Evolutionary conservation across 1,284 basidiomycete species (phyloP), one percentile per base, ranked within the genome.

Genomic region (Ganoderma multipileum): DNA sequence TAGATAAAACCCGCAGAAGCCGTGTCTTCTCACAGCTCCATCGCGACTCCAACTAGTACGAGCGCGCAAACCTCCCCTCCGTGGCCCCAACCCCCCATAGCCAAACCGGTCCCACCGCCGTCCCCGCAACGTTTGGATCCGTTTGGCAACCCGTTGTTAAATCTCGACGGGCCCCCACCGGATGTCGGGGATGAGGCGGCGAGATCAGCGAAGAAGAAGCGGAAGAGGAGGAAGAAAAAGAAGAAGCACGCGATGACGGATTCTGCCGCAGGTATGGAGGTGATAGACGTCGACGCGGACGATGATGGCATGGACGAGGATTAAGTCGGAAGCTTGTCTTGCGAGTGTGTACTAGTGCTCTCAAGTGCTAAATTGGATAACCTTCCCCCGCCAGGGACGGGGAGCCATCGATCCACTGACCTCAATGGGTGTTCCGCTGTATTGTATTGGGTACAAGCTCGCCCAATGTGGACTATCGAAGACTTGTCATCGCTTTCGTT

Each of bases 171-270:
- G 1, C 85, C 86, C n/a, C 84, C 81, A 20, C 69, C 80, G 55
- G 79, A 76, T 33, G 77, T 78, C 26, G 74, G 74, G 44, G 83
- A 82, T 44, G 76, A 77, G n/a, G 73, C 70, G 66, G 68, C 65
- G 16, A 72, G 73, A 39, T 77, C 77, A 64, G 75, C 82, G 52
- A 83, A 78, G 72, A 86, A 82, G 77, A 90, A 83, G 73, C 86
- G 87, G 65, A 89, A 82, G 74, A 81, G 85, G 59, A 87, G 81
- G 75, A 86, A 84, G 73, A 86, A 84, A 72, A 89, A 86, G 80
- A 91, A 85, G 80, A 90, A 85, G 75, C 83, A 84, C 33, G 47
- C 28, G 7, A 57, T 44, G 11, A 65, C 63, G 61, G 54, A 66
- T 23, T 9, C 61, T 36, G 44, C 59, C 4, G 42, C 8, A 11